Base-by-base conservation (phyloP, 2,329 filamentous ascomycete species). In the Triangularia verruculosa region DNA sequence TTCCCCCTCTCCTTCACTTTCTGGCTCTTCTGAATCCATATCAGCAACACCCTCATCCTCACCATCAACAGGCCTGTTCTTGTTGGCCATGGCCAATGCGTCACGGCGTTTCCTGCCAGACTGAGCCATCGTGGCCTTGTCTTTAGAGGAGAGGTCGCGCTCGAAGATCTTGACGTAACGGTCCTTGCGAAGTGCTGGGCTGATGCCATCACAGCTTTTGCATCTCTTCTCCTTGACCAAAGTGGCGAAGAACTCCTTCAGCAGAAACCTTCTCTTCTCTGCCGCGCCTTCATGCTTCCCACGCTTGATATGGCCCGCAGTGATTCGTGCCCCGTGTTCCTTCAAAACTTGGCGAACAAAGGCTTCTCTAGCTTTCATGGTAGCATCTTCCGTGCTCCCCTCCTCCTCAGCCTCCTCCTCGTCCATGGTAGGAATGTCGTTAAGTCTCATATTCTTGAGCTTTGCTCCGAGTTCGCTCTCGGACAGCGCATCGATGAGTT, bases 101-200 rank as follows among this genome's bases (percentile, higher is more conserved):
- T 95, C 91, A 59, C 84, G 83, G 34, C 86, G 81, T 70, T 87
- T 89, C 73, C 93, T 85, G 58, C 80, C 82, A 55, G 80, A 80
- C 65, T 90, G 86, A 2, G 87, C 83, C 90, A 96, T 96, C 66
- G 89, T 87, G 51, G 87, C 84, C 74, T 88, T 87, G 34, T 95
- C 88, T 75, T 96, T 96, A 55, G 83, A 77, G 55, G 83, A 85
- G 62, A 97, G 79, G 1, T 90, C 82, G 73, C 91, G 95, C 74
- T 94, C 89, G 76, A 98, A 99, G 61, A 99, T 93, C 77, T 98
- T 99, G 73, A 93, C 90, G 71, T 88, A 95, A 52, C 90, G 85
- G 72, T 99, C 94, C 75, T 96, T 97, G 70, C 94, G 88, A 77
- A 92, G 98, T 1, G 82, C 82, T 11, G 93, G 93, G 13, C 90